Conservation (phyloP, 495 filamentous ascomycete species). For the Aspergillus biplanus region DNA sequence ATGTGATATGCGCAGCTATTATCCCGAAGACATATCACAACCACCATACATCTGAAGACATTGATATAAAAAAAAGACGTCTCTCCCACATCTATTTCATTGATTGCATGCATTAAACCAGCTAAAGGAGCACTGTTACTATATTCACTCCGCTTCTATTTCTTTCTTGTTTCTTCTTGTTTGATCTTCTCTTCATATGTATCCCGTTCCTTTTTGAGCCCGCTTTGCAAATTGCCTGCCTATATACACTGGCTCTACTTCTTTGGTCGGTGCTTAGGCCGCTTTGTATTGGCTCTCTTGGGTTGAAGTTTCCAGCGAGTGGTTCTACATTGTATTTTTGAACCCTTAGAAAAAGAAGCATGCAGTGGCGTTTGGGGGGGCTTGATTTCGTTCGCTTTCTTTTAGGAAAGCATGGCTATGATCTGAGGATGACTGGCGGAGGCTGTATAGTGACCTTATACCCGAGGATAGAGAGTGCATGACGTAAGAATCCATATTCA, state of each 20-base stretch:
- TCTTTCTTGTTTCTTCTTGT: conserved; percentile 11
- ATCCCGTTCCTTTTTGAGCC: not conserved
- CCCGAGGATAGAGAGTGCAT: not conserved
- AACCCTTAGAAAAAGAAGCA: not conserved
- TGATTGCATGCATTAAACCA: not conserved
- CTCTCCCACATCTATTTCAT: not conserved
- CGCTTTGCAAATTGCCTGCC: too few species aligned
- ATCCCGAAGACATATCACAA: not conserved
- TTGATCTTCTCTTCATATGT: not conserved
- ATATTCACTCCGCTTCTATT: not conserved
- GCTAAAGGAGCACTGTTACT: not conserved
- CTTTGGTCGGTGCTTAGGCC: too few species aligned
- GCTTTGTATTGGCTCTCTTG: too few species aligned
- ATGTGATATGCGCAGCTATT: not conserved
- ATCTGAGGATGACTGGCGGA: not conserved
- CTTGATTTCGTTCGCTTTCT: not conserved
- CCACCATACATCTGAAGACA: not conserved
- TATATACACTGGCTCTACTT: not conserved
- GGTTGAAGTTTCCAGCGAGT: too few species aligned
- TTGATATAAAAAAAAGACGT: not conserved
- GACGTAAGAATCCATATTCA: too few species aligned
- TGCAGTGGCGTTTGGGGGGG: not conserved
- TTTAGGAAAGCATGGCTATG: not conserved
- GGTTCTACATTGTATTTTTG: not conserved
- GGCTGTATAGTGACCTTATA: not conserved